These are phyloP conservation scores for Dothideomycetidae sp. DNA, from an alignment of 2,329 filamentous ascomycete species.

Conservation along the genomic window DNA sequence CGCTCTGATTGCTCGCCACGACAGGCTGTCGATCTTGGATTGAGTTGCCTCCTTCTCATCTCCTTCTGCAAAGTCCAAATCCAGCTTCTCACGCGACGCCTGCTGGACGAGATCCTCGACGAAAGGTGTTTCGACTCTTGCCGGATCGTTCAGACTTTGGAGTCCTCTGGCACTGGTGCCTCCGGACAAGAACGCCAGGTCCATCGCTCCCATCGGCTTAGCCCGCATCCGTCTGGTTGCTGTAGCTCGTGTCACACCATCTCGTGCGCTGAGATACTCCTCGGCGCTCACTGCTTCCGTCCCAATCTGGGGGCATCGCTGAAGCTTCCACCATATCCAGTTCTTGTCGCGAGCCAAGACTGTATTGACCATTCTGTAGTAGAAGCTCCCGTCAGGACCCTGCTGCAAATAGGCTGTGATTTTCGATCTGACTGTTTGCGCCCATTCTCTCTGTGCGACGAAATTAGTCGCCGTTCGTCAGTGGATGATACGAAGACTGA, in stretches of 20 bases:
- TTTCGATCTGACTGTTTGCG: slow-evolving; percentile 55
- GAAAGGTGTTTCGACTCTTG: slow-evolving; percentile 53
- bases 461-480: slow-evolving; percentile 16
- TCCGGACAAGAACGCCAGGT: slow-evolving; percentile 65
- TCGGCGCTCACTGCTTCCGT: slow-evolving; percentile 53
- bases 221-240: slow-evolving; percentile 56
- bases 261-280: slow-evolving; percentile 56
- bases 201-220: slow-evolving; percentile 55
- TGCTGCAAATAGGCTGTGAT: slow-evolving; percentile 75
- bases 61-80: slow-evolving; percentile 64
- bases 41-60: slow-evolving; percentile 44
- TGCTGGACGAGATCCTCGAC: slow-evolving; percentile 56
- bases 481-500: too few relatives aligned
- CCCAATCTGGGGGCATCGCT: slow-evolving; percentile 80
- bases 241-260: slow-evolving; percentile 49
- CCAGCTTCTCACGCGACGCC: slow-evolving; percentile 68
- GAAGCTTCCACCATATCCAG: slow-evolving; percentile 97
- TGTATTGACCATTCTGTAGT: slow-evolving; percentile 92
- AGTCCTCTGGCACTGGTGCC: slow-evolving; percentile 47
- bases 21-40: slow-evolving; percentile 72
- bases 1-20: slow-evolving; percentile 76
- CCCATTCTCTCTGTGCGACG: slow-evolving; percentile 70
- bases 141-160: slow-evolving; percentile 51
- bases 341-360: slow-evolving; percentile 94
- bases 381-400: slow-evolving; percentile 75